A percentile compares a stretch with the other conserved stretches of the same genome.
phyloP scores from a whole-genome alignment of 495 filamentous ascomycete genomes.

The Amorphotheca resinae region DNA sequence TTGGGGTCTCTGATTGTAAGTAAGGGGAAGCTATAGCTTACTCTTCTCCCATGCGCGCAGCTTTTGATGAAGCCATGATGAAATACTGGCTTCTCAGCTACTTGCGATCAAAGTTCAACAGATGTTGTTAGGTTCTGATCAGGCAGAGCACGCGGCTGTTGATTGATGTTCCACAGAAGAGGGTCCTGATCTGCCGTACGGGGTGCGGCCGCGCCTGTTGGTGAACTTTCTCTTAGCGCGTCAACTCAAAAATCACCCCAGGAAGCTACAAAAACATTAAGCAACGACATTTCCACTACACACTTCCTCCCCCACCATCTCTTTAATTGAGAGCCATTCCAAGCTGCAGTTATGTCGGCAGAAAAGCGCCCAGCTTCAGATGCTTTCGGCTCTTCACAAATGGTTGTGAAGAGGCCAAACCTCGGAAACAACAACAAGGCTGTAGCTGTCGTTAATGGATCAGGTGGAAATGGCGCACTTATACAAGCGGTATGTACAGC shows the following conservation, averaged over 20 bases:
- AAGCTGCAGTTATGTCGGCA: slow-evolving; percentile 51
- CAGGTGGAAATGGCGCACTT: slow-evolving; percentile 57
- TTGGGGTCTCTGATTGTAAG: not conserved
- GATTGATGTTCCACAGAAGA: not conserved
- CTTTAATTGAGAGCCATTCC: not conserved
- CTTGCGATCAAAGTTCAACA: not conserved
- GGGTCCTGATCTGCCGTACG: not conserved
- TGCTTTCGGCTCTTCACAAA: slow-evolving; percentile 64
- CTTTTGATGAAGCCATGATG: slow-evolving; percentile 60
- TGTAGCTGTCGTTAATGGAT: slow-evolving; percentile 50
- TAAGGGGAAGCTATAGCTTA: slow-evolving; percentile 35
- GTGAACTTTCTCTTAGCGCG: not conserved
- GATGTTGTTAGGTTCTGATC: not conserved
- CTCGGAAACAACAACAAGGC: slow-evolving; percentile 50
- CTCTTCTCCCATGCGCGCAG: slow-evolving; percentile 93
- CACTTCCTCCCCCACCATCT: not conserved
- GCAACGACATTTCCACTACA: not conserved
- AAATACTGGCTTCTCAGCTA: slow-evolving; percentile 6
- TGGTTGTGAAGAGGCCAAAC: slow-evolving; percentile 85
- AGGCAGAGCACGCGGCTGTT: not conserved
- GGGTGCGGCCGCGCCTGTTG: not conserved
- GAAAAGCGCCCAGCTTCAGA: slow-evolving; percentile 82
- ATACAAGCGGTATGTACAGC: slow-evolving; percentile 62
- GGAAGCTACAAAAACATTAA: not conserved
- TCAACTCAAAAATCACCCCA: not conserved